A percentile compares a stretch with the other conserved stretches of the same genome.
Conservation (phyloP, 2,329 filamentous ascomycete species). For the Botrytis elliptica region DNA sequence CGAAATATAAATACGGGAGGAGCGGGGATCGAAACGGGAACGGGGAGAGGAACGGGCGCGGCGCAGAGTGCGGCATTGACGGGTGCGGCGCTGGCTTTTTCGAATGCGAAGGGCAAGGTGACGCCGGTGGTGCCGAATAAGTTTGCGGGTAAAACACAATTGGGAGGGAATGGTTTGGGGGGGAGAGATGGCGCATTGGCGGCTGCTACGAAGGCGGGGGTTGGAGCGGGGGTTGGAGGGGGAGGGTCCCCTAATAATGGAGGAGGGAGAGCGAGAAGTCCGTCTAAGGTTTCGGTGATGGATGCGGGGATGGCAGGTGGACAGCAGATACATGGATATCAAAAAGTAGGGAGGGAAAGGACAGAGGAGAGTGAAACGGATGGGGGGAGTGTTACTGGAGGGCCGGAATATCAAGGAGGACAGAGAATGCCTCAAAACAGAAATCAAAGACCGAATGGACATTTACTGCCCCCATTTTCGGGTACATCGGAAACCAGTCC, state of each 20-base stretch:
- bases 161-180: slow-evolving; percentile 24
- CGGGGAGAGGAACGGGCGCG: not conserved
- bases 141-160: not conserved
- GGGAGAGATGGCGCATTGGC: slow-evolving; percentile 46
- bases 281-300: slow-evolving; percentile 15
- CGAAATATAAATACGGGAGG: slow-evolving; percentile 5
- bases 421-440: not conserved
- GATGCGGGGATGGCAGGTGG: not conserved
- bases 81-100: slow-evolving; percentile 13
- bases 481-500: not conserved
- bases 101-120: not conserved
- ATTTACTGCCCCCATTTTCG: slow-evolving; percentile 6
- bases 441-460: slow-evolving; percentile 14
- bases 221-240: not conserved
- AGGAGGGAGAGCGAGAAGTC: slow-evolving; percentile 21
- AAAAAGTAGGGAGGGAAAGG: slow-evolving; percentile 21
- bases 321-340: not conserved
- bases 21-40: not conserved
- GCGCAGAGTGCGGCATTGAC: slow-evolving; percentile 14
- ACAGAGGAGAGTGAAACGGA: slow-evolving; percentile 4
- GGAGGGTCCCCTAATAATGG: not conserved
- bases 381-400: not conserved
- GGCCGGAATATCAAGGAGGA: not conserved
- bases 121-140: slow-evolving; percentile 1
- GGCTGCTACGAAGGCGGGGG: slow-evolving; percentile 43